Evolutionary conservation across 768 basidiomycete genomes (phyloP), one percentile per base, ranked within the genome.

Genomic region (Mycena vitilis): DNA sequence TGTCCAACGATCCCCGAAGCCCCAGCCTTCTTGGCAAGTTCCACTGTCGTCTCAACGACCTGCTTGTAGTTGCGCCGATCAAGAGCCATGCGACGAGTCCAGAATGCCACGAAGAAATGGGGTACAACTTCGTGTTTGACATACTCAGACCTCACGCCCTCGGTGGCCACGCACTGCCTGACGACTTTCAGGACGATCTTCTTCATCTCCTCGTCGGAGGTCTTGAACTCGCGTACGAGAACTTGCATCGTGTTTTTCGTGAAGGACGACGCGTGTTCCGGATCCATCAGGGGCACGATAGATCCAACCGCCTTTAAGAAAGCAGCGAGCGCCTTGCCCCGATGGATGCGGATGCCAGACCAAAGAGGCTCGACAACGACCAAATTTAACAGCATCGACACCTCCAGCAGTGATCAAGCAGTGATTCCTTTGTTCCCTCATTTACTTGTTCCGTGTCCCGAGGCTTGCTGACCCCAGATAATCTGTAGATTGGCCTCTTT

Each of bases 201-300:
- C 88, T 99, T 97, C 98, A 99, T 99, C 84, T 99, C 98, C 79
- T 99, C 98, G 78, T 99, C 98, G 9, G 97, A 96, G 4, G 96
- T 97, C 78, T 97, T 95, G 85, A 98, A 98, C 82, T 98, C 97
- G 76, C 98, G 95, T 68, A 96, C 95, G 66, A 97, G 91, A 77
- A 97, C 96, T 73, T 95, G 91, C n/a, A 94, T 96, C 61, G 96
- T 95, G 83, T 97, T 95, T 80, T 96, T 96, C 58, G 96, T 98
- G 78, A 98, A 99, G 82, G 98, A 98, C 11, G 95, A 95, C 12
- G 96, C 98, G 75, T 98, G 98, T 82, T 99, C 97, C 48, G 97
- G 95, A 76, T 99, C 97, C 98, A 99, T 99, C 66, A 99, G 91
- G 5, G 98, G 98, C 56, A 99, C 97, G 78, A 99, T 99, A 81